Evolutionary conservation across 139 green algal species (phyloP), one percentile per base, ranked within the genome.

Genomic region (Picochlorum sp.): DNA sequence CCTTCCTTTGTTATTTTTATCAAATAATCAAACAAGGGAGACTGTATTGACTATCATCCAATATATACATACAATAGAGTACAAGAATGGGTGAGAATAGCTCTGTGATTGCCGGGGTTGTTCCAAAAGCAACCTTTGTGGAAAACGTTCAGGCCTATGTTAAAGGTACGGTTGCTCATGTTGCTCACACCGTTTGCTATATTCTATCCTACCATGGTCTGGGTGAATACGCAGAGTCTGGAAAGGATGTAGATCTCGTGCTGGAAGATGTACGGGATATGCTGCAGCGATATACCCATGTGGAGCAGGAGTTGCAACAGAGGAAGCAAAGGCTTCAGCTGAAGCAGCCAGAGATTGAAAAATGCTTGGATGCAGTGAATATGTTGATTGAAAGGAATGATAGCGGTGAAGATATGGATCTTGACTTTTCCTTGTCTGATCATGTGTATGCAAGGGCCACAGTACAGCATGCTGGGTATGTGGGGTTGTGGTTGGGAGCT

Each of bases 401-500:
- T n/a, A 57, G 28, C 23, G 62, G 59, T 5, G 64, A 79, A 34
- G 18, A 44, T 56, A 64, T 77, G 56, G 37, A 62, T 38, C 20
- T 79, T 38, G 75, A 92, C 61, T 92, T 90, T 73, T 61, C 74
- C 57, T 68, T 92, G 32, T 65, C 73, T 4, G 78, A 90, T 68
- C 68, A 83, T 47, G 80, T 88, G 15, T 90, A 69, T 68, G 74
- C 84, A 20, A 76, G 81, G 32, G 85, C 85, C 10, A 69, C 54
- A 44, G 44, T 91, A 15, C 49, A 69, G 16, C 59, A 77, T 4
- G 62, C 73, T 20, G 28, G 71, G 13, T 49, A 30, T 18, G 85
- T 90, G 47, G 80, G 77, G 47, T 69, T 94, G 47, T 94, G 86
- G 86, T 78, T 94, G 47, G 87, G 87, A 2, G 87, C 87, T 15